Evolutionary conservation across 1,284 basidiomycete species (phyloP).

Genomic region (Pseudozyma flocculosa): DNA sequence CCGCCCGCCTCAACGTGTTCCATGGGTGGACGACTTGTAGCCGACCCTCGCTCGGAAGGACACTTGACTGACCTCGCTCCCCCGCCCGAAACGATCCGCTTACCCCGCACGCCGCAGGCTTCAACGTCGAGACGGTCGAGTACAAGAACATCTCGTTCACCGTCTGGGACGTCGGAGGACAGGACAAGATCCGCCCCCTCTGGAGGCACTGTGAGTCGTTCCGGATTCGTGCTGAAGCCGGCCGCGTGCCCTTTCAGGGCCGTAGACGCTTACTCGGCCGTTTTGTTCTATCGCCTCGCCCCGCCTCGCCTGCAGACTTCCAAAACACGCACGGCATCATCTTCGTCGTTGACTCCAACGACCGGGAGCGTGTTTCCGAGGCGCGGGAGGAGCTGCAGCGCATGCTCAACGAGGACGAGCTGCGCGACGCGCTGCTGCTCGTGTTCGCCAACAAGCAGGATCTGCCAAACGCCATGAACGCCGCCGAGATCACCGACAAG

Average conservation of each 20-base stretch:
- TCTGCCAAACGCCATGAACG: conserved; percentile 98
- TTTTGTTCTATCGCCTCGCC: not conserved
- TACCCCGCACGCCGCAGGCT: conserved; percentile 64
- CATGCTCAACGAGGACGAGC: conserved; percentile 99
- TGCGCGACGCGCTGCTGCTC: conserved; percentile 94
- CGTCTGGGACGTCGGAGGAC: conserved; percentile 97
- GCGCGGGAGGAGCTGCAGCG: conserved; percentile 98
- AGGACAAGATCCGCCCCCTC: conserved; percentile 72
- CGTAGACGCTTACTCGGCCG: too few species aligned
- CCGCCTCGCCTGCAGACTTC: conserved; percentile 71
- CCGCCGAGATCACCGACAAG: conserved; percentile 99
- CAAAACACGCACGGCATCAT: conserved; percentile 99
- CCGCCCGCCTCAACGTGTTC: too few species aligned
- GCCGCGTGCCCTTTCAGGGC: too few species aligned
- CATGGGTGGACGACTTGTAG: too few species aligned
- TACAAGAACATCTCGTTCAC: conserved; percentile 99
- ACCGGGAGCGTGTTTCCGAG: conserved; percentile 98
- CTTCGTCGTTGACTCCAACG: conserved; percentile 99
- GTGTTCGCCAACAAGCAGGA: conserved; percentile 99
- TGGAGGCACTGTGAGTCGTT: conserved; percentile 93
- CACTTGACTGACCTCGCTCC: too few species aligned
- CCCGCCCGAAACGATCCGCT: too few species aligned
- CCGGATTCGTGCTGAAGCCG: too few species aligned
- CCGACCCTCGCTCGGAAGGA: too few species aligned
- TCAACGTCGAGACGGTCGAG: conserved; percentile 91